Conservation (phyloP, 148 eudicot genomes). For the Heliamphora exappendiculata region DNA sequence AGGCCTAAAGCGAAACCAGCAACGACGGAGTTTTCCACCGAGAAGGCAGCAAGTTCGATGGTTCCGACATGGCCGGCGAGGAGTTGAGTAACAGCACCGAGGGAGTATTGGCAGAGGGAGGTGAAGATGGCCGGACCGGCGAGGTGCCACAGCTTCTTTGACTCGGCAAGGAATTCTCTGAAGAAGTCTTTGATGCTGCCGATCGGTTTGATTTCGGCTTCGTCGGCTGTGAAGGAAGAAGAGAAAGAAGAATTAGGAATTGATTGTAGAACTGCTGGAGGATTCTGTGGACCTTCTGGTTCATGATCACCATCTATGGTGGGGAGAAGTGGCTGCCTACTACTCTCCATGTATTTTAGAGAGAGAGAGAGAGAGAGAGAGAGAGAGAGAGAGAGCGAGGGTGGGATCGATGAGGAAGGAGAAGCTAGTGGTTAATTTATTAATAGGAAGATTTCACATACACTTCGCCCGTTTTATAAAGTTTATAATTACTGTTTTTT, state of each 20-base stretch:
- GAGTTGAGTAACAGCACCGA: slow-evolving; percentile 17
- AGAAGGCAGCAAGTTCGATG: slow-evolving; percentile 16
- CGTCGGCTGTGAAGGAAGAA: neutral
- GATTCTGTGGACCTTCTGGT: neutral
- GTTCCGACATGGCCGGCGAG: slow-evolving; percentile 22
- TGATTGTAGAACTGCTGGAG: neutral
- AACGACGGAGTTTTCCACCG: slow-evolving; percentile 15
- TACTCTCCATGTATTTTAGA: neutral
- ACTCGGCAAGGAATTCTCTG: slow-evolving; percentile 9
- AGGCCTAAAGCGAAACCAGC: slow-evolving; percentile 17
- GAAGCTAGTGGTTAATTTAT: too few relatives aligned
- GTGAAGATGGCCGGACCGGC: slow-evolving; percentile 22
- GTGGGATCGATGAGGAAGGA: too few relatives aligned
- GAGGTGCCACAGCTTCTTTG: slow-evolving; percentile 18
- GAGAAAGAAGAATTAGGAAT: neutral
- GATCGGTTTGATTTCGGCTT: slow-evolving; percentile 11
- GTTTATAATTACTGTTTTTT: too few relatives aligned
- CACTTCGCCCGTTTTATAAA: too few relatives aligned
- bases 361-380: slow-evolving; percentile 3
- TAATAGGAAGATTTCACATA: too few relatives aligned
- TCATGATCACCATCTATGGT: neutral
- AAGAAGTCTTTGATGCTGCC: neutral
- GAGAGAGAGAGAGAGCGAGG: neutral
- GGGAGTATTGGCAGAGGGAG: slow-evolving; percentile 16
- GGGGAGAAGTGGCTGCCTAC: neutral